Conservation (phyloP, 345 rosid species). For the Sisymbrium irio region DNA sequence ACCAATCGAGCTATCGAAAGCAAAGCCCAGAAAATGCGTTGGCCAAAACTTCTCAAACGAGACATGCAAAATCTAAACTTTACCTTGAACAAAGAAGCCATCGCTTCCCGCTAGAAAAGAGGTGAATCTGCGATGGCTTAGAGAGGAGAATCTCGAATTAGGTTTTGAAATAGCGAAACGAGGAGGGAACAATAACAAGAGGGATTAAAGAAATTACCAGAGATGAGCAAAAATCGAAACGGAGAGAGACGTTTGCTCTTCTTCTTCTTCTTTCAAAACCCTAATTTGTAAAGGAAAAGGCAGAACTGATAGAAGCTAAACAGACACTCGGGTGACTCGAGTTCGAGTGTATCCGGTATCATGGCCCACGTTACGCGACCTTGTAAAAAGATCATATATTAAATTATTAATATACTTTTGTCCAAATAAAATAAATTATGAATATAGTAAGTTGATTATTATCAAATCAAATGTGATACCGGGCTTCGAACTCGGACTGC, state of each 20-base stretch:
- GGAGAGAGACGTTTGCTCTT: slow-evolving; percentile 2
- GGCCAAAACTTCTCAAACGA: no score
- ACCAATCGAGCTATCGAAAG: background rate
- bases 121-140: slow-evolving; percentile 21
- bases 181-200: no score
- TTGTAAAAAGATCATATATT: no score
- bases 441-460: no score
- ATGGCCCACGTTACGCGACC: background rate
- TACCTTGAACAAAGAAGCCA: slow-evolving; percentile 89
- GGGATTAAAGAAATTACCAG: background rate
- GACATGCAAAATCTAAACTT: background rate
- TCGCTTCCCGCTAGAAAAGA: background rate
- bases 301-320: background rate
- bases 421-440: no score
- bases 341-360: background rate
- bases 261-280: slow-evolving; percentile 8
- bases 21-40: slow-evolving; percentile 2
- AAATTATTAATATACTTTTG: no score
- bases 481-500: no score
- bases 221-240: slow-evolving; percentile 4
- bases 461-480: no score
- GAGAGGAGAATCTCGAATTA: slow-evolving; percentile 17
- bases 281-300: slow-evolving; percentile 8
- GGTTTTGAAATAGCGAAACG: background rate
- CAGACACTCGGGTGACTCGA: background rate